These are phyloP conservation scores for Hyphopichia fennica DNA, from an alignment of 1,139 yeast species.

Conservation along the genomic window DNA sequence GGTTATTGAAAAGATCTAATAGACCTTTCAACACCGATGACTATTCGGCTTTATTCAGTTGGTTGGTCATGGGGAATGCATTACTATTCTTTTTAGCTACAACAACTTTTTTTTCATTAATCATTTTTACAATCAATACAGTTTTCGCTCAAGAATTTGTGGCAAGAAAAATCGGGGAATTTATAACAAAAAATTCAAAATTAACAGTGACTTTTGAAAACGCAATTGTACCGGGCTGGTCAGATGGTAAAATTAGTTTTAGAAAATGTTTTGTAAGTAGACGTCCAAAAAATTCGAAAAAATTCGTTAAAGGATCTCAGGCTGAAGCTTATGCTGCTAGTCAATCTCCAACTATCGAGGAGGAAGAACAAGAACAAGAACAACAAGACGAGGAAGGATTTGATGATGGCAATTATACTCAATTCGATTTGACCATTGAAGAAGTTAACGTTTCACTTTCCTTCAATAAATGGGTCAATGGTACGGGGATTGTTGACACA, in stretches of 20 bases:
- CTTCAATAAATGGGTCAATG: constrained; percentile 84
- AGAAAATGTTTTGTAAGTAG: constrained; percentile 84
- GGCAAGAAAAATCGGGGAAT: constrained; percentile 77
- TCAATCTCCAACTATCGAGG: constrained; percentile 19
- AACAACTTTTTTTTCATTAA: constrained; percentile 80
- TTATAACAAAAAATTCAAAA: constrained; percentile 83
- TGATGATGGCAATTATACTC: constrained; percentile 95
- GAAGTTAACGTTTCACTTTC: constrained; percentile 80
- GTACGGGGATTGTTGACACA: constrained; percentile 82
- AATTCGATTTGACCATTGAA: constrained; percentile 87
- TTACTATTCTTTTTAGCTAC: constrained; percentile 79
- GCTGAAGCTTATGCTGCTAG: constrained; percentile 59
- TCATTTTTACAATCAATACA: constrained; percentile 78
- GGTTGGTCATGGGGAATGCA: constrained; percentile 87
- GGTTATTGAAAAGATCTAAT: constrained; percentile 59
- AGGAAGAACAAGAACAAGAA: constrained; percentile 9
- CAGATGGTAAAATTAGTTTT: constrained; percentile 80
- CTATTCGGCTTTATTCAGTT: constrained; percentile 82
- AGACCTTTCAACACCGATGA: constrained; percentile 86
- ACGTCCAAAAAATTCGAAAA: constrained; percentile 61
- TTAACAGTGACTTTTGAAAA: constrained; percentile 85
- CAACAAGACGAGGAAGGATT: constrained; percentile 31
- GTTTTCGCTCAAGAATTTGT: constrained; percentile 88
- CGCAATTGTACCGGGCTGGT: constrained; percentile 96
- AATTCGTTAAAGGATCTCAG: constrained; percentile 72